phyloP scores from a whole-genome alignment of 1,284 basidiomycete genomes.

The Cryptococcus maquisensis region DNA sequence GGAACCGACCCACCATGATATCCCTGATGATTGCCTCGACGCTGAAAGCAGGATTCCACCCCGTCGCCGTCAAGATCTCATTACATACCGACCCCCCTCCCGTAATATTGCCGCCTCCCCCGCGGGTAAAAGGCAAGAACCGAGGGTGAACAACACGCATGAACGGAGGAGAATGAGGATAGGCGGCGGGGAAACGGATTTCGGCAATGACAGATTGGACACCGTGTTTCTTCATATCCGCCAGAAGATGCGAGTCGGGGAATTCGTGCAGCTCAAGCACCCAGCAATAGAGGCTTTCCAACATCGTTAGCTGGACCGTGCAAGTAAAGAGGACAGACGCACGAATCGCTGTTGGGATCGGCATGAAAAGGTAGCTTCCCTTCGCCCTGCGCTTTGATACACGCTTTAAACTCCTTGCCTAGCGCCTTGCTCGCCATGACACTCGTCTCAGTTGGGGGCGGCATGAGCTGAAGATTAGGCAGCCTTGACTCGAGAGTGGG shows the following conservation, averaged over 20 bases:
- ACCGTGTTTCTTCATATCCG: conserved; percentile 16
- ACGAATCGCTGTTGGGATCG: conserved; percentile 16
- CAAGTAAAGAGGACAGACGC: not conserved
- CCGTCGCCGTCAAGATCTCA: conserved; percentile 27
- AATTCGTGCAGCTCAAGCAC: conserved; percentile 23
- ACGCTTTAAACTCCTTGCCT: conserved; percentile 19
- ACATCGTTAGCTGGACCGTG: not conserved
- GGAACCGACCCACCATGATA: conserved; percentile 23
- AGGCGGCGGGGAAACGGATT: conserved; percentile 23
- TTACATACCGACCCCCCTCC: conserved; percentile 29
- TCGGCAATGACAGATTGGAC: conserved; percentile 22
- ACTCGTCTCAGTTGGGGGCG: conserved; percentile 21
- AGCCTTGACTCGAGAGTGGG: conserved; percentile 11
- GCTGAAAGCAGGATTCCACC: conserved; percentile 29
- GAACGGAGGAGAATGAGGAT: conserved; percentile 29
- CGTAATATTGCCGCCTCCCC: conserved; percentile 34
- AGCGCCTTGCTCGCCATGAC: conserved; percentile 19
- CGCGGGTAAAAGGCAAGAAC: conserved; percentile 19
- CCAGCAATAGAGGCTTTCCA: conserved; percentile 24
- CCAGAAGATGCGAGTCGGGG: conserved; percentile 16
- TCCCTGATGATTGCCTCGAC: conserved; percentile 28
- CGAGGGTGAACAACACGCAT: conserved; percentile 29
- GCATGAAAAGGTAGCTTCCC: conserved; percentile 23
- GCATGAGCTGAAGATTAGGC: conserved; percentile 14
- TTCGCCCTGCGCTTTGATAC: conserved; percentile 17